These are phyloP conservation scores for Jacaranda copaia DNA, from an alignment of 257 asterid species.

Conservation along the genomic window DNA sequence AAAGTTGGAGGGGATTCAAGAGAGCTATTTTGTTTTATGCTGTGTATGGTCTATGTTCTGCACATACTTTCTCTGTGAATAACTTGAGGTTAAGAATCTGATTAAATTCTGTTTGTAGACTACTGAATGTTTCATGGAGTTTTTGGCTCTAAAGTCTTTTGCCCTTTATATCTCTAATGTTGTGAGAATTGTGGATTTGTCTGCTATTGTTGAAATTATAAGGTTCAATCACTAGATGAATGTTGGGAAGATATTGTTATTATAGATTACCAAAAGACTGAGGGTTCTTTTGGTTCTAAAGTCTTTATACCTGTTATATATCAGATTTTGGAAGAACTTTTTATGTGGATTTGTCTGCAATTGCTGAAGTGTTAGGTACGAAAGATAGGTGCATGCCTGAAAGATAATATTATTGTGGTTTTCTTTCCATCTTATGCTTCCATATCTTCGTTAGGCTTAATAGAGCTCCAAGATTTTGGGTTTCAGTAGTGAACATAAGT, in stretches of 20 bases:
- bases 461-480: not conserved
- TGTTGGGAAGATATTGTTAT: no score
- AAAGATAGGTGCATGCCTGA: not conserved
- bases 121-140: not conserved
- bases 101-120: slow-evolving; percentile 3
- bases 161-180: not conserved
- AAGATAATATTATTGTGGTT: not conserved
- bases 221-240: no score
- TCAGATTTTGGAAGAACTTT: not conserved
- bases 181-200: not conserved
- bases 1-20: not conserved
- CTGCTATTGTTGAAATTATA: not conserved
- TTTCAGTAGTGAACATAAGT: not conserved
- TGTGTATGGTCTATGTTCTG: not conserved
- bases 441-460: not conserved
- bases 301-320: not conserved
- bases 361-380: not conserved
- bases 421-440: not conserved
- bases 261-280: no score
- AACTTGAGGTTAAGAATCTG: not conserved
- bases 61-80: not conserved
- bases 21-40: not conserved
- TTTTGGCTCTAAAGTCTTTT: not conserved
- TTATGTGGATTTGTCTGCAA: not conserved
- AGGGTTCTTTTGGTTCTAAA: no score